phyloP scores from a whole-genome alignment of 2,329 filamentous ascomycete species.

The Thielaviopsis punctulata region DNA sequence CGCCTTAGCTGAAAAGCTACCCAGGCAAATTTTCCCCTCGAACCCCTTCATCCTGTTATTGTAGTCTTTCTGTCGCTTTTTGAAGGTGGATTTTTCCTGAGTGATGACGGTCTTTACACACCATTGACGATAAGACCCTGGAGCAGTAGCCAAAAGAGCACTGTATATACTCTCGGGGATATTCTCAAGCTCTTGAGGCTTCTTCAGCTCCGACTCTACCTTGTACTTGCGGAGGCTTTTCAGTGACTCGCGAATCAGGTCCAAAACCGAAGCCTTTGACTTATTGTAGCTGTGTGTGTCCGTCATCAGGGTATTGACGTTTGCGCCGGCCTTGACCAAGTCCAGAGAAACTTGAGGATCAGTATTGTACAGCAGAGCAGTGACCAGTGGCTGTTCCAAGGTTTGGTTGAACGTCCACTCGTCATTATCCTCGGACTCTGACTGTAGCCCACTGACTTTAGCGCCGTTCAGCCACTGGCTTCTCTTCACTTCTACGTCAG shows the following conservation, averaged over 20 bases:
- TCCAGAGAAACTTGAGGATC: slow-evolving; percentile 31
- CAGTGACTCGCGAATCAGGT: slow-evolving; percentile 30
- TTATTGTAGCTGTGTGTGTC: slow-evolving; percentile 18
- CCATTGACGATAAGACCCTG: neutral
- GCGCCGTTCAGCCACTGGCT: slow-evolving; percentile 45
- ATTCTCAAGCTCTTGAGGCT: neutral
- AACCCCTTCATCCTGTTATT: slow-evolving; percentile 21
- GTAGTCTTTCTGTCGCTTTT: neutral
- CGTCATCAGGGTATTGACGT: slow-evolving; percentile 42
- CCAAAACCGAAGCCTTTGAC: slow-evolving; percentile 33
- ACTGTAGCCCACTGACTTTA: slow-evolving; percentile 19
- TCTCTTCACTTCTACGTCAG: slow-evolving; percentile 41
- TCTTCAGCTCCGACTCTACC: slow-evolving; percentile 15
- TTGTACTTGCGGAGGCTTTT: slow-evolving; percentile 29
- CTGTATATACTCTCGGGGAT: neutral
- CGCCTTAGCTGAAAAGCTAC: too few species aligned
- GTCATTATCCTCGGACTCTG: slow-evolving; percentile 19
- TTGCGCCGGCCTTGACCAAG: slow-evolving; percentile 45
- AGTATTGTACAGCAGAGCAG: slow-evolving; percentile 35
- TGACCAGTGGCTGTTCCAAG: slow-evolving; percentile 48
- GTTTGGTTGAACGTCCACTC: slow-evolving; percentile 26
- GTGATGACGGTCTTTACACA: slow-evolving; percentile 11
- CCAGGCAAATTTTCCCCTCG: slow-evolving; percentile 32
- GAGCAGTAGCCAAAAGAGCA: neutral
- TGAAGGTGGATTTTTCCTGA: slow-evolving; percentile 15